phyloP scores from a whole-genome alignment of 2,329 filamentous ascomycete genomes.

The Amauroascus niger region DNA sequence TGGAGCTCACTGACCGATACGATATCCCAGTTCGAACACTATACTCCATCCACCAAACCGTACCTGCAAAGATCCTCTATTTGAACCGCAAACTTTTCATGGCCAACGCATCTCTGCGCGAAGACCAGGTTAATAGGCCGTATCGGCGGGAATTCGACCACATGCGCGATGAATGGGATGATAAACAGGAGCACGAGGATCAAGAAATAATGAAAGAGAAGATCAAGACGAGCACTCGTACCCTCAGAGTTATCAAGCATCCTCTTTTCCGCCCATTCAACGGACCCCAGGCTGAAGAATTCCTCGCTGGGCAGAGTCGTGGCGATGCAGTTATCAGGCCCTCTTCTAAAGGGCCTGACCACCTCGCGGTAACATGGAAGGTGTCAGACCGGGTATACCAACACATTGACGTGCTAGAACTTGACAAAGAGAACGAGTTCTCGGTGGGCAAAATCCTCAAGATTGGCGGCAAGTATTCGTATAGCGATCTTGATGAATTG shows the following conservation, averaged over 20 bases:
- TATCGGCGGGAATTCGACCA: constrained; percentile 61
- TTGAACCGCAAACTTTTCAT: constrained; percentile 79
- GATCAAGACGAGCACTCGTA: constrained; percentile 72
- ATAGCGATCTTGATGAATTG: constrained; percentile 91
- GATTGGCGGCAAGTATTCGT: constrained; percentile 79
- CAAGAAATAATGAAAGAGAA: constrained; percentile 76
- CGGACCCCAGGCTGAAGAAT: constrained; percentile 84
- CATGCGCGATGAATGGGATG: constrained; percentile 77
- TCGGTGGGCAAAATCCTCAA: constrained; percentile 78
- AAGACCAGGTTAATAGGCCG: constrained; percentile 66
- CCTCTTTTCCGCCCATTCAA: constrained; percentile 93
- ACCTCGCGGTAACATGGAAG: constrained; percentile 96
- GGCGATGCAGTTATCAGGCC: constrained; percentile 93
- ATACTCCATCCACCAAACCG: constrained; percentile 69
- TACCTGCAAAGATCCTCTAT: constrained; percentile 77
- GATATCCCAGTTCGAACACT: constrained; percentile 60
- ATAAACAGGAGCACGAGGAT: constrained; percentile 67
- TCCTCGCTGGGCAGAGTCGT: constrained; percentile 69
- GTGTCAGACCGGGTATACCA: constrained; percentile 93
- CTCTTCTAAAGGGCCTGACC: constrained; percentile 89
- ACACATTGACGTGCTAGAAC: constrained; percentile 91
- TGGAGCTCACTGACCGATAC: constrained; percentile 66
- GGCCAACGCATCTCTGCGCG: constrained; percentile 73
- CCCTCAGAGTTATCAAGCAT: constrained; percentile 93
- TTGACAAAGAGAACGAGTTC: constrained; percentile 96